phyloP scores from a whole-genome alignment of 352 stramenopile genomes.

The Blastocystis sp. region DNA sequence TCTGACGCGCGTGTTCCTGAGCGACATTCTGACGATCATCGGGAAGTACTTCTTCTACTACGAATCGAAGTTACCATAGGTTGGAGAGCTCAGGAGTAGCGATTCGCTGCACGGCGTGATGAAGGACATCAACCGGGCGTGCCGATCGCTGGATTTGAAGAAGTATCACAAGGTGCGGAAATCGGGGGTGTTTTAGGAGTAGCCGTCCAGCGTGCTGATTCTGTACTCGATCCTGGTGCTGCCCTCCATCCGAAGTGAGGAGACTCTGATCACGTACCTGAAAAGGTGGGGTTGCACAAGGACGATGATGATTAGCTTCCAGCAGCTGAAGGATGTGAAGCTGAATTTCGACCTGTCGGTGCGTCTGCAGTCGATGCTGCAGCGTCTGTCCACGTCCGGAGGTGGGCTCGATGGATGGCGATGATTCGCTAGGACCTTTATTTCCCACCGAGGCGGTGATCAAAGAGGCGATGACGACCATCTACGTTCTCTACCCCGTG shows the following conservation, averaged over 20 bases:
- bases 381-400: conserved; percentile 35
- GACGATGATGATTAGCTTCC: not conserved
- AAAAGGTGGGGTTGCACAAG: not conserved
- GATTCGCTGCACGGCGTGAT: not conserved
- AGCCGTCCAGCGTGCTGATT: conserved; percentile 19
- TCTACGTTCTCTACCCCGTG: conserved; percentile 22
- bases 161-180: conserved; percentile 3
- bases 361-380: conserved; percentile 43
- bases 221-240: conserved; percentile 48
- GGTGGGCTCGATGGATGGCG: not conserved
- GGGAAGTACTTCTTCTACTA: conserved; percentile 62
- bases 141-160: conserved; percentile 35
- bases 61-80: not conserved
- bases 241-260: conserved; percentile 22
- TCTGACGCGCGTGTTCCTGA: conserved; percentile 40
- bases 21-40: conserved; percentile 40
- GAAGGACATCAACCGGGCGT: conserved; percentile 17
- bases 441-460: conserved; percentile 28
- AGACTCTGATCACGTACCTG: conserved; percentile 40
- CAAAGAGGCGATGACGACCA: conserved; percentile 3
- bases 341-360: conserved; percentile 58
- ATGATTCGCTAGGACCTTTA: not conserved
- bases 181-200: not conserved
- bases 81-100: not conserved
- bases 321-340: conserved; percentile 32